These are phyloP conservation scores for Kockiozyma suomiensis DNA, from an alignment of 805 yeast genomes.

Conservation along the genomic window DNA sequence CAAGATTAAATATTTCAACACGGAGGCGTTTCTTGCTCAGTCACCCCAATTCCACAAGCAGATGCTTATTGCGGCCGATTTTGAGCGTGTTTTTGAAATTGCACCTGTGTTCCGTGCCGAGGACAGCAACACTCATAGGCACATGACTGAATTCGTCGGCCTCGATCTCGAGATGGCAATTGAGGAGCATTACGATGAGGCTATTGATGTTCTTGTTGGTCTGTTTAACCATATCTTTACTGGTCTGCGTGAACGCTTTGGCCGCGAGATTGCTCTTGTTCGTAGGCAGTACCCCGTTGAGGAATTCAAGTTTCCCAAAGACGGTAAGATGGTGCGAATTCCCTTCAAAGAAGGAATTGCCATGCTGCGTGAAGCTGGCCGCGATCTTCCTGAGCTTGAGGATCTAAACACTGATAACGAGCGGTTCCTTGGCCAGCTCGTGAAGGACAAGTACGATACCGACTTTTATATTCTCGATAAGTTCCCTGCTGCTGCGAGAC, in stretches of 20 bases:
- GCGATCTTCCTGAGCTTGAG: conserved; percentile 48
- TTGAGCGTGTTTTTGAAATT: conserved; percentile 92
- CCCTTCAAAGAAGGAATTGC: conserved; percentile 89
- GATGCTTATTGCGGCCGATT: conserved; percentile 97
- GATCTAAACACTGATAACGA: conserved; percentile 76
- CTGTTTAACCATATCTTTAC: conserved; percentile 86
- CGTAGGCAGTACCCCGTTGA: conserved; percentile 97
- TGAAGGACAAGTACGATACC: conserved; percentile 91
- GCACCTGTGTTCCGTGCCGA: conserved; percentile 99
- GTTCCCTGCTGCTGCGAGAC: conserved; percentile 95
- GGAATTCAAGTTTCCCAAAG: conserved; percentile 91
- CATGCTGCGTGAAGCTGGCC: conserved; percentile 84
- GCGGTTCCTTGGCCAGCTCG: conserved; percentile 85
- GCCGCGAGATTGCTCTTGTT: conserved; percentile 82
- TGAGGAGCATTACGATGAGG: conserved; percentile 98
- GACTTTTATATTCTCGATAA: conserved; percentile 98
- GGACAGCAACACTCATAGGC: conserved; percentile 98
- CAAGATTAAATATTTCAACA: conserved; percentile 89
- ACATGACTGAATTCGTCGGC: conserved; percentile 98
- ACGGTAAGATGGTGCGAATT: conserved; percentile 89
- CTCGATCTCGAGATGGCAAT: conserved; percentile 97
- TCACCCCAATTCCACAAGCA: conserved; percentile 98
- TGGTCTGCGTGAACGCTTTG: conserved; percentile 77
- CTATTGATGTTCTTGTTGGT: conserved; percentile 60
- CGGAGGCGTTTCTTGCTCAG: conserved; percentile 92